These are phyloP conservation scores for Corchorus olitorius DNA, from an alignment of 345 rosid species.

Conservation along the genomic window DNA sequence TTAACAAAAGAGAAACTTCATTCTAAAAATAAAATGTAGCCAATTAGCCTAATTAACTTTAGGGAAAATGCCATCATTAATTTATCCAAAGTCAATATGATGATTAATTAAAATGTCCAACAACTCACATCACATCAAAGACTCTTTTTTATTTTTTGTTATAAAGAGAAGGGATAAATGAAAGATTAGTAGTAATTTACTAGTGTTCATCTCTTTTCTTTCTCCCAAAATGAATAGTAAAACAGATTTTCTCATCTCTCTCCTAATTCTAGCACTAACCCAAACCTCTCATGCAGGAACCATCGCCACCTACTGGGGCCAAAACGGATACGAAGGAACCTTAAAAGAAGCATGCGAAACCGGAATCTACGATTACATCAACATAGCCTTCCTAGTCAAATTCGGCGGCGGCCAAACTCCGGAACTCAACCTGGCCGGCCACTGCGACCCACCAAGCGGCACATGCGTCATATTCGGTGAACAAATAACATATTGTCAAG, in stretches of 20 bases:
- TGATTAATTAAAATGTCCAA: too few relatives aligned
- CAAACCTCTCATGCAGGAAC: background rate
- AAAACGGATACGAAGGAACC: background rate
- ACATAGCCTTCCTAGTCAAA: background rate
- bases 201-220: background rate
- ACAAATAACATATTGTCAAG: background rate
- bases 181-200: too few relatives aligned
- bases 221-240: background rate
- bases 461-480: background rate
- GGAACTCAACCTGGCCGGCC: background rate
- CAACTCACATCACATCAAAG: too few relatives aligned
- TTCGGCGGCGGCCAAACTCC: background rate
- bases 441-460: slow-evolving; percentile 2
- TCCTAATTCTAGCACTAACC: background rate
- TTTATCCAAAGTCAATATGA: too few relatives aligned
- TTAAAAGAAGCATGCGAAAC: background rate
- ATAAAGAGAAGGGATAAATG: too few relatives aligned
- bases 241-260: background rate
- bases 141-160: too few relatives aligned
- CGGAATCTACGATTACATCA: background rate
- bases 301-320: background rate
- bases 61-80: too few relatives aligned
- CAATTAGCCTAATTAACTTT: too few relatives aligned
- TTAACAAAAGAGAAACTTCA: too few relatives aligned
- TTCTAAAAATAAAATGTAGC: too few relatives aligned